Evolutionary conservation across 495 filamentous ascomycete genomes (phyloP), one percentile per base, ranked within the genome.

Genomic region (Annulohypoxylon maeteangense): DNA sequence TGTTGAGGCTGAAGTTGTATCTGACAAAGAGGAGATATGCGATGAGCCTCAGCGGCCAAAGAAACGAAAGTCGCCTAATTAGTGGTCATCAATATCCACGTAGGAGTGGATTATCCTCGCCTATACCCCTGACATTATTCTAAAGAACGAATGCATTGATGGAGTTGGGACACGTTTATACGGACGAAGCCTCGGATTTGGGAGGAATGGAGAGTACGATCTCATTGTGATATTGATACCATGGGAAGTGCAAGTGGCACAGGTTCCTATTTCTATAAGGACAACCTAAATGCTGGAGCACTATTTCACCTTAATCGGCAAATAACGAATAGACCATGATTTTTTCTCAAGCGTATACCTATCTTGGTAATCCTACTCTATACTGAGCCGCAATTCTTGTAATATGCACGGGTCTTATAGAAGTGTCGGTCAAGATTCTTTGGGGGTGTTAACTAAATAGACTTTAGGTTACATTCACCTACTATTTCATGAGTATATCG

Each of bases 1-100:
- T 14, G 80, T 81, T 5, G 84, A 83, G 56, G 76, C 68, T 5
- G 81, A 83, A 47, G 81, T 88, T n/a, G 62, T 85, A 45, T 79
- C 81, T n/a, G 80, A 85, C 34, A 74, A 82, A 42, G 84, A 86
- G 76, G 76, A 81, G 29, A 78, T 86, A 32, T 80, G 78, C 56
- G 84, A 88, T 56, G 71, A 75, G 42, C 83, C 83, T 55, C 67
- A 70, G 7, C 20, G 50, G 40, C 62, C 70, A 42, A 81, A 78
- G 74, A 79, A 75, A 71, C 71, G 68, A 79, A 51, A 92, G 78
- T 23, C 78, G 75, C 20, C 12, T 79, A 68, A 82, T 18, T 78
- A 80, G 75, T 87, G 88, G 73, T 88, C 87, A 25, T 20, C 20
- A 7, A 36, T 5, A 18, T 42, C 22, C 31, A 42, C 20, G 47